Evolutionary conservation across 768 basidiomycete genomes (phyloP).

Genomic region (Boletus rubescentipes): DNA sequence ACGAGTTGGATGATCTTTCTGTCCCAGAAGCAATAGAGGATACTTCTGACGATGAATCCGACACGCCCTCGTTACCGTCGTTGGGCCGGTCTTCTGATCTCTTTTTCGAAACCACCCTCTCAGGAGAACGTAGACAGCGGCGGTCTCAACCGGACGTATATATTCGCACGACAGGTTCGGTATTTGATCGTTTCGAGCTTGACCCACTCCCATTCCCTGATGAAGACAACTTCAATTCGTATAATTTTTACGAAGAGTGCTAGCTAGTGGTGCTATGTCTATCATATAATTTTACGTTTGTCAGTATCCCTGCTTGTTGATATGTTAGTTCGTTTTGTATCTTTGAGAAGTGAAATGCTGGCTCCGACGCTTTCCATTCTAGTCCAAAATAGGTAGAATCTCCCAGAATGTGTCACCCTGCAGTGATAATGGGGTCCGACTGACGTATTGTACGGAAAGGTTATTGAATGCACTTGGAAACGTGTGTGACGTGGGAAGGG

Average conservation of each 20-base stretch:
- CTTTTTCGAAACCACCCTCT: conserved; percentile 49
- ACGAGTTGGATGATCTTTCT: conserved; percentile 66
- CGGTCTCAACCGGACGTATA: conserved; percentile 58
- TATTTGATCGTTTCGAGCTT: conserved; percentile 64
- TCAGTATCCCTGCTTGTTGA: conserved; percentile 23
- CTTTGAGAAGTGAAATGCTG: background rate
- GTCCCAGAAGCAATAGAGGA: conserved; percentile 84
- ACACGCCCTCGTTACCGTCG: conserved; percentile 62
- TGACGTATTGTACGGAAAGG: conserved; percentile 55
- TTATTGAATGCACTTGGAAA: conserved; percentile 70
- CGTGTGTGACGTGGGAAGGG: conserved; percentile 47
- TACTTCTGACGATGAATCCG: conserved; percentile 83
- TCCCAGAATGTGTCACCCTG: conserved; percentile 30
- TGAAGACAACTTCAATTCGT: conserved; percentile 44
- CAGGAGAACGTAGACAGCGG: conserved; percentile 48
- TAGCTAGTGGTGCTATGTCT: conserved; percentile 53
- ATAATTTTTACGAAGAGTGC: conserved; percentile 63
- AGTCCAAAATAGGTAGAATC: background rate
- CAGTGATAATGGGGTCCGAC: conserved; percentile 16
- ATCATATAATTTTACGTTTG: conserved; percentile 27
- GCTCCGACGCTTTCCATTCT: background rate
- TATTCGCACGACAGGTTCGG: conserved; percentile 56
- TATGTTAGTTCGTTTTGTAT: conserved; percentile 34
- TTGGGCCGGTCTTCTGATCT: conserved; percentile 57
- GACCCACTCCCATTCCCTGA: conserved; percentile 71